These are phyloP conservation scores for Chenopodium suecicum DNA, from an alignment of 148 eudicot species.

Conservation along the genomic window DNA sequence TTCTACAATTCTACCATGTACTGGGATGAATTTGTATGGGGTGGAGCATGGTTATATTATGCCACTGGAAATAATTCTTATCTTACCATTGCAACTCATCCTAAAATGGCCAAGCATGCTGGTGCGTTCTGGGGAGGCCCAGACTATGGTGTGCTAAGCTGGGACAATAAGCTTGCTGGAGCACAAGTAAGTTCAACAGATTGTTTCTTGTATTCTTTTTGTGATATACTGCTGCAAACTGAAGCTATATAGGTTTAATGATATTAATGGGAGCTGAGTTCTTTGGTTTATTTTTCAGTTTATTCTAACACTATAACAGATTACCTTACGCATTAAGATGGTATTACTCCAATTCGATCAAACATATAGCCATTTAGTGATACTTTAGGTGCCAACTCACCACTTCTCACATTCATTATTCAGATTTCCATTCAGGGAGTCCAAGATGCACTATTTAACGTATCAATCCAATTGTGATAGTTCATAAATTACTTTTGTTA, in stretches of 20 bases:
- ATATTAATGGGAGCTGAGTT: background rate
- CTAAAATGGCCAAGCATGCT: slow-evolving; percentile 72
- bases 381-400: background rate
- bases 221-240: background rate
- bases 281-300: background rate
- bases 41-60: slow-evolving; percentile 81
- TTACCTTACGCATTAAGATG: background rate
- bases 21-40: slow-evolving; percentile 93
- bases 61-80: slow-evolving; percentile 84
- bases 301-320: background rate
- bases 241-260: background rate
- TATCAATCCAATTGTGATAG: background rate
- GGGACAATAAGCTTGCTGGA: slow-evolving; percentile 94
- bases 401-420: no score
- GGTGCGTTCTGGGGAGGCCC: slow-evolving; percentile 91
- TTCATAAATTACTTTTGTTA: background rate
- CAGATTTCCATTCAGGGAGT: no score
- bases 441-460: background rate
- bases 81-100: slow-evolving; percentile 67
- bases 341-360: background rate
- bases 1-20: slow-evolving; percentile 81
- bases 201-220: background rate
- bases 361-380: background rate
- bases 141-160: slow-evolving; percentile 78
- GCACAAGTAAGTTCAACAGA: slow-evolving; percentile 67